Percentiles rank a stretch among this genome's conserved stretches.
Conservation (phyloP, 306 rosid genomes). For the Cucumis hystrix region DNA sequence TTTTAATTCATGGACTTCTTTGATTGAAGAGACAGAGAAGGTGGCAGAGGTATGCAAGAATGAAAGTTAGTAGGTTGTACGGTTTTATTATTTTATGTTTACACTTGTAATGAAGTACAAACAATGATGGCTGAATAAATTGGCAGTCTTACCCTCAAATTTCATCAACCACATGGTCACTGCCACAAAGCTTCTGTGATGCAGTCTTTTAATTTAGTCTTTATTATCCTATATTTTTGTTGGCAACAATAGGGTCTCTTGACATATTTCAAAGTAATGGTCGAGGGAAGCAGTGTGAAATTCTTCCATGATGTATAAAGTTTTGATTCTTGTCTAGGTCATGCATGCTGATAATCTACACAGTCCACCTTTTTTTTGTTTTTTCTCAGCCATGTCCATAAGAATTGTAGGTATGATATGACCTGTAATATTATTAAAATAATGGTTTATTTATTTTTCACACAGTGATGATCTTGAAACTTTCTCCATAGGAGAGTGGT, state of each 20-base stretch:
- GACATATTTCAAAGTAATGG: background rate
- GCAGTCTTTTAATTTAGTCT: background rate
- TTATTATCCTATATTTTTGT: background rate
- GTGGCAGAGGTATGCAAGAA: constrained; percentile 56
- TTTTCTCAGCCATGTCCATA: background rate
- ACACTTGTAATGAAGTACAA: background rate
- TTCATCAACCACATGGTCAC: background rate
- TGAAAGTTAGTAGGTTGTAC: background rate
- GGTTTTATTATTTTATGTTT: background rate
- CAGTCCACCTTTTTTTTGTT: background rate
- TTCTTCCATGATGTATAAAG: background rate
- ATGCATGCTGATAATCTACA: background rate
- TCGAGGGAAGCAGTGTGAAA: background rate
- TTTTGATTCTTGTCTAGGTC: background rate
- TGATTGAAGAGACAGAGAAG: constrained; percentile 95
- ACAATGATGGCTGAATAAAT: background rate
- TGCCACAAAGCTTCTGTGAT: background rate
- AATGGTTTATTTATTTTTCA: background rate
- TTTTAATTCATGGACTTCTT: constrained; percentile 87
- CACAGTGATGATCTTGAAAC: background rate
- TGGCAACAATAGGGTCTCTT: background rate
- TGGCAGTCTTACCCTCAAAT: background rate
- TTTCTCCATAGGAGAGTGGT: background rate
- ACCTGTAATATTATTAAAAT: background rate
- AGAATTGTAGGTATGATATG: background rate